phyloP scores from a whole-genome alignment of 805 yeast genomes.

The Pichia cabralensis region DNA sequence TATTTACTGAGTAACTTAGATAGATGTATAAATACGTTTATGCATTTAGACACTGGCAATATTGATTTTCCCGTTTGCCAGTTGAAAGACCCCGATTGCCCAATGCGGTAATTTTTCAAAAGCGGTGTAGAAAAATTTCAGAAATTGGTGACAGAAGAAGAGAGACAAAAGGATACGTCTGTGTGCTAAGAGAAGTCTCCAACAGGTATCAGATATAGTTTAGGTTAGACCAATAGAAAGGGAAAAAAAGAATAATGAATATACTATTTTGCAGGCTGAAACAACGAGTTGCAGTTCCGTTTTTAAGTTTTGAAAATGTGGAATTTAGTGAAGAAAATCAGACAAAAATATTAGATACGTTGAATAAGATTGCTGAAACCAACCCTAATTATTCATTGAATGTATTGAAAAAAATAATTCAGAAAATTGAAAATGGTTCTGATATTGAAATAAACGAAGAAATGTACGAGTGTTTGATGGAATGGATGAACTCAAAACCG shows the following conservation, averaged over 20 bases:
- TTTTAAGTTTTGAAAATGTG: background rate
- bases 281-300: slow-evolving; percentile 23
- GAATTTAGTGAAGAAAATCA: slow-evolving; percentile 14
- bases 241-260: slow-evolving; percentile 13
- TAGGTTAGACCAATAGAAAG: background rate
- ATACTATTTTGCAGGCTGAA: slow-evolving; percentile 15
- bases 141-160: too few species aligned
- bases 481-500: slow-evolving; percentile 26
- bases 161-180: too few species aligned
- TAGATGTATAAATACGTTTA: too few species aligned
- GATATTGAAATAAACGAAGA: slow-evolving; percentile 28
- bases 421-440: slow-evolving; percentile 19
- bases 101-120: too few species aligned
- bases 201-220: too few species aligned
- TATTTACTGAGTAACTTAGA: background rate
- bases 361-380: slow-evolving; percentile 18
- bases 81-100: too few species aligned
- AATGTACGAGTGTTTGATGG: slow-evolving; percentile 32
- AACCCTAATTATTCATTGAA: slow-evolving; percentile 45
- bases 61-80: too few species aligned
- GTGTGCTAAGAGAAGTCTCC: too few species aligned
- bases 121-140: too few species aligned
- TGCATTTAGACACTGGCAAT: too few species aligned
- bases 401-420: slow-evolving; percentile 35
- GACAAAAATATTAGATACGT: slow-evolving; percentile 11